Conservation (phyloP, 1,139 yeast species). For the Pichia sp. region DNA sequence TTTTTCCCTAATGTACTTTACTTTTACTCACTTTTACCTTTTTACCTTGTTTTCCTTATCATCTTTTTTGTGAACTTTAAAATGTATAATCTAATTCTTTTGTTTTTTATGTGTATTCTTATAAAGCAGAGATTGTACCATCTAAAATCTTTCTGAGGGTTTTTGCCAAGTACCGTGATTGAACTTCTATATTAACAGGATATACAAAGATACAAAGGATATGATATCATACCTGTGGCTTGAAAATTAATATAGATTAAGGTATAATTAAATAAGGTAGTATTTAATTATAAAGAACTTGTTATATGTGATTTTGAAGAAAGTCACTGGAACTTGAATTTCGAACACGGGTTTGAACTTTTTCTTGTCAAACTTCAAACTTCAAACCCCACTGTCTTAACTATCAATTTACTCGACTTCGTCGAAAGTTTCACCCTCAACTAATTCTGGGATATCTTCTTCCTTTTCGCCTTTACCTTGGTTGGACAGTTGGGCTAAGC, state of each 20-base stretch:
- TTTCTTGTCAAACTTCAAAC: background rate
- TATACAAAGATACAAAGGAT: background rate
- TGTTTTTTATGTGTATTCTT: background rate
- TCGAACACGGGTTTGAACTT: background rate
- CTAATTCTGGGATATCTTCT: constrained; percentile 88
- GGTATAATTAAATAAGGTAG: background rate
- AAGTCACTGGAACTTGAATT: too few species aligned
- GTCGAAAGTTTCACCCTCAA: constrained; percentile 93
- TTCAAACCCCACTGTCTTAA: too few species aligned
- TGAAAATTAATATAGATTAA: background rate
- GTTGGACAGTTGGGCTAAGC: constrained; percentile 37
- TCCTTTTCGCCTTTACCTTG: constrained; percentile 48
- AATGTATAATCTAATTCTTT: background rate
- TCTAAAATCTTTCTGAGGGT: too few species aligned
- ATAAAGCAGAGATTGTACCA: background rate
- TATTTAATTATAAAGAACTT: background rate
- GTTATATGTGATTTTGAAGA: background rate
- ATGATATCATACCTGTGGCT: background rate
- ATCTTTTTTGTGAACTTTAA: background rate
- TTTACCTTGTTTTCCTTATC: background rate
- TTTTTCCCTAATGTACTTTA: background rate
- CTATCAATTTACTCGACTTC: constrained; percentile 26
- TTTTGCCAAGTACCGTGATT: background rate
- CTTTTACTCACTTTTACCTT: background rate
- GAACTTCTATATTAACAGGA: background rate